Percentiles rank a stretch among this genome's conserved stretches.
phyloP scores from a whole-genome alignment of 2,329 filamentous ascomycete genomes.

The Elsinoe batatas region DNA sequence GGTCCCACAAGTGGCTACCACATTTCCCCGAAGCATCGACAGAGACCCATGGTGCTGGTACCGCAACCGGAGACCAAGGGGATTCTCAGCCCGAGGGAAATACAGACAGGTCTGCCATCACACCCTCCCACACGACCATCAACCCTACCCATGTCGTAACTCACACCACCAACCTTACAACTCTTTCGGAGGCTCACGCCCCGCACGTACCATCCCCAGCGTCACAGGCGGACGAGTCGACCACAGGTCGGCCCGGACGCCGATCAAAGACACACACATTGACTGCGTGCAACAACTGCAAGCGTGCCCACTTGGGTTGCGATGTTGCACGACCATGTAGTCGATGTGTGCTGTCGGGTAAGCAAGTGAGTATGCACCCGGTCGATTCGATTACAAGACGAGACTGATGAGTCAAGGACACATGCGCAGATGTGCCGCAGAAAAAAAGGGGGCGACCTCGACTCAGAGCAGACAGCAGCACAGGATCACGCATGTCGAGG shows the following conservation, averaged over 20 bases:
- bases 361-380: constrained; percentile 40
- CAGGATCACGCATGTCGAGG: constrained; percentile 19
- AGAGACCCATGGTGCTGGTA: background rate
- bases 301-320: constrained; percentile 64
- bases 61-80: constrained; percentile 5
- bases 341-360: constrained; percentile 66
- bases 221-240: constrained; percentile 10
- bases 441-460: constrained; percentile 74
- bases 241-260: constrained; percentile 19
- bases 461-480: constrained; percentile 55
- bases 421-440: constrained; percentile 74
- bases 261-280: constrained; percentile 58
- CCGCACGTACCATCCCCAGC: background rate
- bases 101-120: background rate
- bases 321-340: constrained; percentile 65
- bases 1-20: constrained; percentile 4
- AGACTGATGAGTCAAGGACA: constrained; percentile 45
- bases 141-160: background rate
- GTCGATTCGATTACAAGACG: constrained; percentile 4
- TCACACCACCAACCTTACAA: background rate
- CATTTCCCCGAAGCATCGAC: constrained; percentile 10
- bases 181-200: background rate
- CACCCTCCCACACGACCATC: background rate
- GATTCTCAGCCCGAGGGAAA: constrained; percentile 3
- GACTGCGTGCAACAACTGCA: constrained; percentile 77